phyloP scores from a whole-genome alignment of 2,329 filamentous ascomycete species.

The Alternaria alternata region DNA sequence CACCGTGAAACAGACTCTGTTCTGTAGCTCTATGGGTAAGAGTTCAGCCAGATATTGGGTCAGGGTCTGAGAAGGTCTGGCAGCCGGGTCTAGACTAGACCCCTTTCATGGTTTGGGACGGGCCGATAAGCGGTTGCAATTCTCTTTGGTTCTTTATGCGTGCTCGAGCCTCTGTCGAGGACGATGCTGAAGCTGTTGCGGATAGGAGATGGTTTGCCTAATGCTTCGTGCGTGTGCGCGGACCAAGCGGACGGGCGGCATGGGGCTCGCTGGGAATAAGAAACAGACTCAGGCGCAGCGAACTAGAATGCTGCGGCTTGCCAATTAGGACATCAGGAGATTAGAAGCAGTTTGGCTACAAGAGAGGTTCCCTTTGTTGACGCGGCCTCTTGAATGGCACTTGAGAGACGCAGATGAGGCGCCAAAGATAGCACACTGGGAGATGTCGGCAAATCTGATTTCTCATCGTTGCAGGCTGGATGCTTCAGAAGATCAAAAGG shows the following conservation, averaged over 20 bases:
- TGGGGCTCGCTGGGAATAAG: background rate
- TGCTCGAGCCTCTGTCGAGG: background rate
- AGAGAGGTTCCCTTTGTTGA: background rate
- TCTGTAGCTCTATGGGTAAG: constrained; percentile 7
- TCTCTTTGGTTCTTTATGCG: background rate
- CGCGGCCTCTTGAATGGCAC: background rate
- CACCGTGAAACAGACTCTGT: constrained; percentile 9
- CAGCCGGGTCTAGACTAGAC: constrained; percentile 1
- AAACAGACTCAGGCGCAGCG: background rate
- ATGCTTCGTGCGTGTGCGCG: background rate
- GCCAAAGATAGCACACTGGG: constrained; percentile 1
- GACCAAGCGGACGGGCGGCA: constrained; percentile 6
- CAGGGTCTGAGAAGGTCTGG: background rate
- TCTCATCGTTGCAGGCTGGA: background rate
- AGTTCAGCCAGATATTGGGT: background rate
- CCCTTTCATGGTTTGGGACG: constrained; percentile 7
- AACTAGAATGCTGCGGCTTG: background rate
- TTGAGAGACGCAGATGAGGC: background rate
- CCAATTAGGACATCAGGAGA: background rate
- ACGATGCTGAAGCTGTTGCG: background rate
- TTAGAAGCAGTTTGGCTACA: constrained; percentile 1
- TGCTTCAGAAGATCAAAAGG: background rate
- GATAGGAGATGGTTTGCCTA: background rate
- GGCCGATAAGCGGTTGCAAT: constrained; percentile 6
- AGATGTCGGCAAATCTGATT: background rate